A percentile compares a stretch with the other conserved stretches of the same genome.
These are phyloP conservation scores for Vitis hybrid DNA, from an alignment of 177 flowering plant species.

Conservation along the genomic window DNA sequence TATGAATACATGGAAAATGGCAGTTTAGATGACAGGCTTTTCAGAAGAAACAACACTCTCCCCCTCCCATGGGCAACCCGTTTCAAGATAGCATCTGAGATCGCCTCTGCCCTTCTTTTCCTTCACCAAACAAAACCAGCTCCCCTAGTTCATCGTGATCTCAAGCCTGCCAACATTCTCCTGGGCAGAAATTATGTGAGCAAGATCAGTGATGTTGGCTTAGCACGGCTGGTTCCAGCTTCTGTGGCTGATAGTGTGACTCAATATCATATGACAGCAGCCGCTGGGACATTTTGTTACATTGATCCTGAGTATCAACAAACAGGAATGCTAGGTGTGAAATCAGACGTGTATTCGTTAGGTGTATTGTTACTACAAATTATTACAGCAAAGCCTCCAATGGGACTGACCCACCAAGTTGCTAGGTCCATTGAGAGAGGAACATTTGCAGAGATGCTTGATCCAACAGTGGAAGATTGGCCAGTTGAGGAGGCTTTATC, in stretches of 20 bases:
- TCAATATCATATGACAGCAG: slow-evolving; percentile 58
- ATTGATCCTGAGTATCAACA: slow-evolving; percentile 77
- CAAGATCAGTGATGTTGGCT: slow-evolving; percentile 65
- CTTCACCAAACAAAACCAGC: slow-evolving; percentile 64
- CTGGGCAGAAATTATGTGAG: slow-evolving; percentile 39
- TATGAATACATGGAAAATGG: slow-evolving; percentile 71
- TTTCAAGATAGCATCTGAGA: slow-evolving; percentile 55
- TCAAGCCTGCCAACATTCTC: slow-evolving; percentile 74
- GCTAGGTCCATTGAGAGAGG: slow-evolving; percentile 46
- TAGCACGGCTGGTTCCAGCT: slow-evolving; percentile 61
- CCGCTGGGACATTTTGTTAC: slow-evolving; percentile 75
- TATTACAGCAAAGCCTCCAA: slow-evolving; percentile 51
- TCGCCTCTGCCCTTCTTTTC: slow-evolving; percentile 55
- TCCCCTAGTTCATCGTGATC: slow-evolving; percentile 68
- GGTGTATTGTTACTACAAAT: slow-evolving; percentile 59
- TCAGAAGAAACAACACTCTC: slow-evolving; percentile 40
- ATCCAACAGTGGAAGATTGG: slow-evolving; percentile 52
- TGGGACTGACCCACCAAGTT: slow-evolving; percentile 53
- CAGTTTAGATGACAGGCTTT: slow-evolving; percentile 59
- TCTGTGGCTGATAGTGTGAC: slow-evolving; percentile 38
- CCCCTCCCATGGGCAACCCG: slow-evolving; percentile 53
- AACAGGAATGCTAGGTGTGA: slow-evolving; percentile 53
- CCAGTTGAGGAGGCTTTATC: slow-evolving; percentile 49
- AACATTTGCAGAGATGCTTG: slow-evolving; percentile 41
- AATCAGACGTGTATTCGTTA: slow-evolving; percentile 60